phyloP scores from a whole-genome alignment of 2,329 filamentous ascomycete genomes.

The Aureobasidium sp. region DNA sequence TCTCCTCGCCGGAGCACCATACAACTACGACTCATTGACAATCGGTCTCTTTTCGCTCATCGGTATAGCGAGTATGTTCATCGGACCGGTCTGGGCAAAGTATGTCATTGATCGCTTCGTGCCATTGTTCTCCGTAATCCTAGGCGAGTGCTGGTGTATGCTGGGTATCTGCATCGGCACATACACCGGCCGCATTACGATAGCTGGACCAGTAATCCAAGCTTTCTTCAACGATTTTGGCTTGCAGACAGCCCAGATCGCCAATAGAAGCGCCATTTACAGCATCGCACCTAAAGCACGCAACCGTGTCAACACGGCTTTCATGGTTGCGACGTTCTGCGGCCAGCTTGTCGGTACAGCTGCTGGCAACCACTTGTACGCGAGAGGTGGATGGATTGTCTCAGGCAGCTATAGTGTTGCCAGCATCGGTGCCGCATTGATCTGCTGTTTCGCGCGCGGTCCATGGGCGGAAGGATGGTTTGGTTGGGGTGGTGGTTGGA shows the following conservation, averaged over 20 bases:
- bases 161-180: constrained; percentile 59
- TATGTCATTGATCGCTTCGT: constrained; percentile 62
- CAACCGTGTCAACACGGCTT: constrained; percentile 73
- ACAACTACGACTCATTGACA: constrained; percentile 55
- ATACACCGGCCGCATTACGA: constrained; percentile 54
- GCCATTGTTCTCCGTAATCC: constrained; percentile 58
- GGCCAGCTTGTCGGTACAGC: constrained; percentile 63
- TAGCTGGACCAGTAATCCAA: constrained; percentile 66
- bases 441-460: constrained; percentile 39
- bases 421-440: constrained; percentile 42
- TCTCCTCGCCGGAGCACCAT: constrained; percentile 61
- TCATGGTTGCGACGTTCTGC: constrained; percentile 68
- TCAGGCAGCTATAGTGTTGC: constrained; percentile 51
- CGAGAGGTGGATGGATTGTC: constrained; percentile 47
- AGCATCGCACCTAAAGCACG: constrained; percentile 60
- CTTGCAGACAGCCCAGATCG: constrained; percentile 64
- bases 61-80: constrained; percentile 59
- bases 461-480: constrained; percentile 52
- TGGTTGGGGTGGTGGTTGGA: constrained; percentile 53
- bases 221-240: constrained; percentile 64
- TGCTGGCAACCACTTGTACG: constrained; percentile 48
- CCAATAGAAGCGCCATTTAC: constrained; percentile 64
- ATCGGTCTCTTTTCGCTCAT: constrained; percentile 76
- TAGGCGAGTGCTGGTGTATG: constrained; percentile 53
- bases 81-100: constrained; percentile 62